phyloP scores from a whole-genome alignment of 495 filamentous ascomycete species.

The Apodospora peruviana region DNA sequence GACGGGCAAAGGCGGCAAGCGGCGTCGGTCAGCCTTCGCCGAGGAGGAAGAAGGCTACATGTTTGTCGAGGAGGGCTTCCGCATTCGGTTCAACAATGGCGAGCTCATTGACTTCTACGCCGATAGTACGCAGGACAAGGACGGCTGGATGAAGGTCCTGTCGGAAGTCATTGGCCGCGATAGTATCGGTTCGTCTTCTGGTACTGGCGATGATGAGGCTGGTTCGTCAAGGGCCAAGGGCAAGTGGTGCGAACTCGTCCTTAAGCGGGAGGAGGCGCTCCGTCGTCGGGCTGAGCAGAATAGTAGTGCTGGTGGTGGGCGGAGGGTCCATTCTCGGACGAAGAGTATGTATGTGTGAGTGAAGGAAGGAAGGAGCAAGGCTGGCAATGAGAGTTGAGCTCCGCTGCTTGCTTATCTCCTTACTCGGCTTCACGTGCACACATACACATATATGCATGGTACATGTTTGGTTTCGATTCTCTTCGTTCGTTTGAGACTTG shows the following conservation, averaged over 20 bases:
- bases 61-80: conserved; percentile 99
- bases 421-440: too few species aligned
- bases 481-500: too few species aligned
- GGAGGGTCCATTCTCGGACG: conserved; percentile 44
- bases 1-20: conserved; percentile 64
- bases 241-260: conserved; percentile 82
- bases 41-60: conserved; percentile 99
- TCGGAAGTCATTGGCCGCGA: conserved; percentile 71
- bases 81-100: conserved; percentile 94
- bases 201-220: conserved; percentile 39
- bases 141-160: conserved; percentile 92
- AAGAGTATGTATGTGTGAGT: conserved; percentile 45
- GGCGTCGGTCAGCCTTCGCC: conserved; percentile 89
- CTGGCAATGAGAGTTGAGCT: too few species aligned
- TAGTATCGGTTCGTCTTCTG: conserved; percentile 25
- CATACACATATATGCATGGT: too few species aligned
- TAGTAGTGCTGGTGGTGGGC: conserved; percentile 5
- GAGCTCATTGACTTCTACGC: conserved; percentile 99
- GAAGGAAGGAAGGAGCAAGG: too few species aligned
- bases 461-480: too few species aligned
- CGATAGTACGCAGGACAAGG: conserved; percentile 77
- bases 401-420: too few species aligned
- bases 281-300: conserved; percentile 31
- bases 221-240: conserved; percentile 41
- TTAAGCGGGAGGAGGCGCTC: conserved; percentile 52